Evolutionary conservation across 2,329 filamentous ascomycete genomes (phyloP).

Genomic region (Fusarium nurragi): DNA sequence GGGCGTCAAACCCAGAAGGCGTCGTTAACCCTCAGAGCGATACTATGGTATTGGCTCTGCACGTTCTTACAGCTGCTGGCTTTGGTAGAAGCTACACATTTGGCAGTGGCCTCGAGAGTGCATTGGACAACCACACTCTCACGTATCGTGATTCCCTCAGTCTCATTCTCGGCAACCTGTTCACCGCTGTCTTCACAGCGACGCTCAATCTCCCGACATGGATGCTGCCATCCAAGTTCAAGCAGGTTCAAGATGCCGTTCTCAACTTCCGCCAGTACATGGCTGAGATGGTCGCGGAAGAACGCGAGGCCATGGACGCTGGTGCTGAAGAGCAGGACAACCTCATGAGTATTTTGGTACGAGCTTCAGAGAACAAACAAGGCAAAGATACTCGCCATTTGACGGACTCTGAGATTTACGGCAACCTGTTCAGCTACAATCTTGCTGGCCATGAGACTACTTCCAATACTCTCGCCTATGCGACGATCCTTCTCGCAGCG

Average conservation of each 20-base stretch:
- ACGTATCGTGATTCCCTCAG: slow-evolving; percentile 30
- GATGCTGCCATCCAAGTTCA: slow-evolving; percentile 30
- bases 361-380: slow-evolving; percentile 25
- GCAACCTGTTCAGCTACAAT: slow-evolving; percentile 60
- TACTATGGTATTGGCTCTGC: slow-evolving; percentile 32
- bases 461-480: slow-evolving; percentile 55
- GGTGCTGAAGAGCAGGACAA: slow-evolving; percentile 23
- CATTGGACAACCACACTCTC: slow-evolving; percentile 25
- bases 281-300: slow-evolving; percentile 31
- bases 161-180: slow-evolving; percentile 27
- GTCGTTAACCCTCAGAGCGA: slow-evolving; percentile 30
- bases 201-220: slow-evolving; percentile 24
- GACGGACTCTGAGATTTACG: slow-evolving; percentile 56
- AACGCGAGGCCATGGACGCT: slow-evolving; percentile 20
- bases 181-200: slow-evolving; percentile 30
- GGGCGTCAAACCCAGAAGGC: slow-evolving; percentile 19
- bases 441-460: slow-evolving; percentile 63
- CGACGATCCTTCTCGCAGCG: slow-evolving; percentile 55
- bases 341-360: slow-evolving; percentile 35
- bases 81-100: slow-evolving; percentile 36
- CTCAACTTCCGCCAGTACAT: slow-evolving; percentile 36
- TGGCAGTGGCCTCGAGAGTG: slow-evolving; percentile 14
- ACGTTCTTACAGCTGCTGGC: slow-evolving; percentile 35
- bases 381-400: slow-evolving; percentile 36
- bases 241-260: slow-evolving; percentile 27